Evolutionary conservation across 2,329 filamentous ascomycete genomes (phyloP), one percentile per base, ranked within the genome.

Genomic region (Diaporthe velutina): DNA sequence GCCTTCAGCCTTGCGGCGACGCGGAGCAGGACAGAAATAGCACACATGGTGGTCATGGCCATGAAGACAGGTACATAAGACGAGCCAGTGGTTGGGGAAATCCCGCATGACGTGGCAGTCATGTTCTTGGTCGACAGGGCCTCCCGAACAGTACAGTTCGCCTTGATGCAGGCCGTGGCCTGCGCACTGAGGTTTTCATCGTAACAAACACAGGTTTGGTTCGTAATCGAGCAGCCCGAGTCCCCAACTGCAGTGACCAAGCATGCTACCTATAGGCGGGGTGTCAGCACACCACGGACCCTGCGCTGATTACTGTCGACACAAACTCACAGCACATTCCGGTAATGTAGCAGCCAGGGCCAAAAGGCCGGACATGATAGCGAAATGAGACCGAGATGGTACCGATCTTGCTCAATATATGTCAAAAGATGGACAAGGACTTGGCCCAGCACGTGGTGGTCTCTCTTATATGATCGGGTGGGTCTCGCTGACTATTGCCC

Each of bases 201-300:
- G 35, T 70, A 28, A 17, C 67, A 70, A 19, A 57, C 17, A n/a
- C 67, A 70, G 22, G 52, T 35, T 40, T 70, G 67, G 25, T 70
- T 35, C 25, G 67, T 8, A 28, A 70, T 48, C 3, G 67, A n/a
- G 48, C 67, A 70, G 22, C 22, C 9, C 22, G 38, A 57, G 17
- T 42, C 22, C 3, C 17, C 25, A 58, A 58, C 10, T 58, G 67
- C 67, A 19, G 5, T 45, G 12, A 48, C 19, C 38, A 70, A 55
- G 38, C 67, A 70, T 40, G 28, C 10, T 58, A 30, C 35, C 67
- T 70, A 5, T 33, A 2, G 38, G 17, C 6, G 28, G n/a, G 8
- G 25, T 57, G 33, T 70, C 25, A 55, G 33, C 2, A 70, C 19
- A 33, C 4, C 3, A 5, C 19, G 58, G 19, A 48, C 12, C 15